These are phyloP conservation scores for Colletotrichum melonis DNA, from an alignment of 2,329 filamentous ascomycete genomes.

Conservation along the genomic window DNA sequence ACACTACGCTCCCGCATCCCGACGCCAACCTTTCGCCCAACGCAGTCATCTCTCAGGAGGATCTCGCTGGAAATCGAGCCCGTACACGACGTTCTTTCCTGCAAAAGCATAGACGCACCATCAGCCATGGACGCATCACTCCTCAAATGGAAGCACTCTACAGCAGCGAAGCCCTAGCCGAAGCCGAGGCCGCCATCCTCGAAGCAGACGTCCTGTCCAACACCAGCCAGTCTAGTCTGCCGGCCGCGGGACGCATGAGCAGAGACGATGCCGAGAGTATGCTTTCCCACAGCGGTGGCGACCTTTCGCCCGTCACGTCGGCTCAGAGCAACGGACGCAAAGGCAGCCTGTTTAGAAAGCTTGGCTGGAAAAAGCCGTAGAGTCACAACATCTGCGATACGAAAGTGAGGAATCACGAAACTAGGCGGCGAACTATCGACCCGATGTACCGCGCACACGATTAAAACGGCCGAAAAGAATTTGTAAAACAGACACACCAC, in stretches of 20 bases:
- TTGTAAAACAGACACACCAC: conserved; percentile 27
- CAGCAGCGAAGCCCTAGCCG: conserved; percentile 41
- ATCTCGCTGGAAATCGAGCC: conserved; percentile 57
- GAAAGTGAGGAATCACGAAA: background rate
- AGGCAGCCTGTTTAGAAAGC: conserved; percentile 22
- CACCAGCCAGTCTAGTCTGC: conserved; percentile 26
- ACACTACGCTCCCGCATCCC: conserved; percentile 72
- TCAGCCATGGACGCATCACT: conserved; percentile 58
- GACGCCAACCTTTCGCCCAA: conserved; percentile 68
- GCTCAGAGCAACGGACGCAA: conserved; percentile 16
- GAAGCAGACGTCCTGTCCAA: conserved; percentile 22
- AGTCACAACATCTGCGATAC: background rate
- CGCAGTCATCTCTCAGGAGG: conserved; percentile 66
- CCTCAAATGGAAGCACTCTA: conserved; percentile 49
- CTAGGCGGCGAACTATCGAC: background rate
- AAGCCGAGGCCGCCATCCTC: conserved; percentile 28
- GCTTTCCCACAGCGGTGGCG: conserved; percentile 40
- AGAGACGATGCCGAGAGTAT: conserved; percentile 55
- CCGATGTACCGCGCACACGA: conserved; percentile 22
- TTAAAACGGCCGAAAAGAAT: conserved; percentile 30
- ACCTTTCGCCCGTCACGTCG: conserved; percentile 35
- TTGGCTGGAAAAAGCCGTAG: conserved; percentile 31
- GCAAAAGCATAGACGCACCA: conserved; percentile 57
- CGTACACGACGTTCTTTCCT: conserved; percentile 60
- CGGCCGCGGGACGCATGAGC: conserved; percentile 28